Base-by-base conservation (phyloP, 2,329 filamentous ascomycete genomes). In the Tothia fuscella region DNA sequence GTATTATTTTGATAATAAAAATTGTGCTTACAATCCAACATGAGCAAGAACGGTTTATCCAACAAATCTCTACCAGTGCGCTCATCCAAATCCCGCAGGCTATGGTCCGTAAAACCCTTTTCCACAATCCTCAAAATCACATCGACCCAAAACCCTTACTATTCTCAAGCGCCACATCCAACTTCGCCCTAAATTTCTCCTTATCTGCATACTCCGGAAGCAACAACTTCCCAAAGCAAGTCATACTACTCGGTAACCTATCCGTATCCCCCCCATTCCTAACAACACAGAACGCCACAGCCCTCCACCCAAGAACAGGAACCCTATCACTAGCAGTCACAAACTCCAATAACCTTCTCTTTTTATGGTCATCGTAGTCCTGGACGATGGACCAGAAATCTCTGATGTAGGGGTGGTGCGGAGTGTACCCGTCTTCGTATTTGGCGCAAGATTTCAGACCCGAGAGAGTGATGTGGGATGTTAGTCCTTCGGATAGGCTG, bases 301-400 rank as follows among this genome's bases (percentile, higher is more conserved):
- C 86, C 48, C 75, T 73, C 54, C 88, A 77, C 3, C 91, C 91
- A 16, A 84, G 87, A 0, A 94, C 83, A 0, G 91, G 91, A 2
- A 96, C 75, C 2, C 91, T 74, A 55, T 95, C 88, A 51, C 80
- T 89, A 0, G 89, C 89, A 12, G 91, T 98, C 22, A 98, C 88
- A 54, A 98, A 98, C 57, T 95, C 87, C 24, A 98, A 69, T 25
- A 98, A 64, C 52, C 76, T 77, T 40, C 78, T 74, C 60, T 81
- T 81, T 68, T 88, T 81, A 33, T 72, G 68, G 13, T 80, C 70
- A 45, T 76, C 70, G 54, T 75, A 91, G 26, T 57, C 60, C 48
- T 72, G 72, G 1, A 94, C 82, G 6, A 95, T 72, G 10, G 70
- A 70, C 91, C 91, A 98, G 57, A 98, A 96, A 50, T 82, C 76